phyloP scores from a whole-genome alignment of 2,329 filamentous ascomycete species.

The Fusarium tuaranense region DNA sequence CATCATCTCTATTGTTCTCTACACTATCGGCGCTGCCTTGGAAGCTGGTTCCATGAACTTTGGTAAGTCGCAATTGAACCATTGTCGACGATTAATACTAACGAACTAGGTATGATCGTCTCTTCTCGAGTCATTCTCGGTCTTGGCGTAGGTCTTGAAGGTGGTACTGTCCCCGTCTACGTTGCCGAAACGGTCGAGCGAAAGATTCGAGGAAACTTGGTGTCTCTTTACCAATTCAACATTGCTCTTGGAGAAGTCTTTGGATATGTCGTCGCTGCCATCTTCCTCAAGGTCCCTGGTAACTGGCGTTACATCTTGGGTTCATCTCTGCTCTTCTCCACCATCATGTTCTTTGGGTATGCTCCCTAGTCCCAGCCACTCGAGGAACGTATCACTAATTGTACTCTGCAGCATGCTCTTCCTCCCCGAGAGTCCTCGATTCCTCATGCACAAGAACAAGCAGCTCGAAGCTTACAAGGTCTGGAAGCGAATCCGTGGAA shows the following conservation, averaged over 20 bases:
- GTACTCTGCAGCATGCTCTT: constrained; percentile 71
- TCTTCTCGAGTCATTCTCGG: constrained; percentile 76
- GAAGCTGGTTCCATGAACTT: constrained; percentile 76
- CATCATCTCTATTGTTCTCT: constrained; percentile 75
- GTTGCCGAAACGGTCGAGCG: constrained; percentile 79
- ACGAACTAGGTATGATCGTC: constrained; percentile 70
- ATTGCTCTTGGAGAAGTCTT: constrained; percentile 81
- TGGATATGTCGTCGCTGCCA: constrained; percentile 78
- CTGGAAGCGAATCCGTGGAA: constrained; percentile 79
- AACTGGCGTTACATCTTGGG: constrained; percentile 82
- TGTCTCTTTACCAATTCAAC: constrained; percentile 81
- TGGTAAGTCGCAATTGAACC: constrained; percentile 47
- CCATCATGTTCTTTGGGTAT: constrained; percentile 53
- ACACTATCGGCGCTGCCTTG: constrained; percentile 76
- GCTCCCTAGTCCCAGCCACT: background rate
- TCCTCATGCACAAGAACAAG: constrained; percentile 74
- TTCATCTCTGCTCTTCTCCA: constrained; percentile 76
- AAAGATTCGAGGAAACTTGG: constrained; percentile 76
- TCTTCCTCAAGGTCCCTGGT: constrained; percentile 76
- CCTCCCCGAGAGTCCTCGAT: constrained; percentile 77
- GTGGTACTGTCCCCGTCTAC: constrained; percentile 80
- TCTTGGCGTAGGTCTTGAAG: constrained; percentile 77
- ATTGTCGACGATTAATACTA: rapidly evolving
- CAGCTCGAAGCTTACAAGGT: constrained; percentile 65
- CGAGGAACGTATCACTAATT: constrained; percentile 38